Evolutionary conservation across 768 basidiomycete genomes (phyloP), one percentile per base, ranked within the genome.

Genomic region (Termitomyces sp.): DNA sequence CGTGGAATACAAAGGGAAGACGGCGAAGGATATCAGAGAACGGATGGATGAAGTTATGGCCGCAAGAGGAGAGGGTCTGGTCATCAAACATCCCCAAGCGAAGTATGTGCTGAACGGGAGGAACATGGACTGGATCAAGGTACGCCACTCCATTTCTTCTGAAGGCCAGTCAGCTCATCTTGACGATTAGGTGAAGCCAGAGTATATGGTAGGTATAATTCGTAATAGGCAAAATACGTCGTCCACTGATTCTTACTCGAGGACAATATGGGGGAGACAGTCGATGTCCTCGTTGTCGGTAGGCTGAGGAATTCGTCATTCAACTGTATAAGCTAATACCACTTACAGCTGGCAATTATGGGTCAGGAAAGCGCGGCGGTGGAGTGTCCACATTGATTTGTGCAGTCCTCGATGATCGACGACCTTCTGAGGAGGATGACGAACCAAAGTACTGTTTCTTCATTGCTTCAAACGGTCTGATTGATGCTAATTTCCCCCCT

Each of bases 51-150:
- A 87, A 54, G 78, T 98, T 52, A 87, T 99, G 81, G 87, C 84
- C 29, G 71, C 78, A 20, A 85, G 92, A 55, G 97, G 97, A 4
- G 97, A 98, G 70, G 97, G 97, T 0, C 75, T 99, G 13, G 89
- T 98, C 8, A 81, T 98, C 58, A 99, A 99, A 70, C 88, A 94
- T 63, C 87, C 87, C 0, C 73, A 81, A 24, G 83, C 89, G 0
- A 80, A 86, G 60, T 99, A 99, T 70, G 77, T 84, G 13, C 74
- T 97, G 44, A 94, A 95, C 64, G 93, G 91, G 1, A 79, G 97
- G 58, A 92, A 90, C 64, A 82, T 85, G 69, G 88, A 92, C 64
- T 99, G 97, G 96, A 85, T 96, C 66, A 99, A 99, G 75, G 88
- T 87, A 62, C 46, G 70, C 42, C 10, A 5, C 24, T 33, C 50